A percentile compares a stretch with the other conserved stretches of the same genome.
Evolutionary conservation across 768 basidiomycete genomes (phyloP).

Genomic region (Leccinum imitatum): DNA sequence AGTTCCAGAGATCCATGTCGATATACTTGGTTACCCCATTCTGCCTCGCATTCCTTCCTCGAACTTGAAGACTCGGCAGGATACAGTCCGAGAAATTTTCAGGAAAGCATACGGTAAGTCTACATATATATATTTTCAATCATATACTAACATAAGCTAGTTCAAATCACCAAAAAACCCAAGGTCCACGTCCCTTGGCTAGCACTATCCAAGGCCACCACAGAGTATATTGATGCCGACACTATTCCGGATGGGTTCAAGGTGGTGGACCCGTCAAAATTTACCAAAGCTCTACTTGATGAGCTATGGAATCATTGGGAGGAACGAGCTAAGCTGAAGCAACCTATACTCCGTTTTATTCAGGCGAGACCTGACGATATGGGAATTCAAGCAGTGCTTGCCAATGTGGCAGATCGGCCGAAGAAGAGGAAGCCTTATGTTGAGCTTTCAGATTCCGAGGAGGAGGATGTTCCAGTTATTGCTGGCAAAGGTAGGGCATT

Average conservation of each 20-base stretch:
- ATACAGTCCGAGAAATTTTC: not conserved
- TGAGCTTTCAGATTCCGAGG: no score
- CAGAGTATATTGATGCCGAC: not conserved
- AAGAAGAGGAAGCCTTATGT: no score
- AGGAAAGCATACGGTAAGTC: not conserved
- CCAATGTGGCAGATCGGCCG: no score
- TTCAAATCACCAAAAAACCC: not conserved
- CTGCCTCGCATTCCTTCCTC: not conserved
- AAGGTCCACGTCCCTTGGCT: conserved; percentile 1
- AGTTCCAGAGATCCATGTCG: not conserved
- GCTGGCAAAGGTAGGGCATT: no score
- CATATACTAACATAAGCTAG: not conserved
- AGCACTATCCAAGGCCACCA: not conserved
- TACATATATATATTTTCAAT: not conserved
- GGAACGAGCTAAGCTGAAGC: not conserved
- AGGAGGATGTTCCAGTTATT: no score
- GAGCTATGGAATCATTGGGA: not conserved
- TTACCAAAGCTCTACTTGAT: not conserved
- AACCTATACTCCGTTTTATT: not conserved
- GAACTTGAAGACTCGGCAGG: not conserved
- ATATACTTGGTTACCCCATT: not conserved
- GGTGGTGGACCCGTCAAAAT: not conserved
- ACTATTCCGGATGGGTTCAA: not conserved
- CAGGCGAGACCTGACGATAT: not conserved
- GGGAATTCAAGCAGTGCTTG: not conserved